Conservation (phyloP, 331 rosid genomes). For the Rosa hybrid region DNA sequence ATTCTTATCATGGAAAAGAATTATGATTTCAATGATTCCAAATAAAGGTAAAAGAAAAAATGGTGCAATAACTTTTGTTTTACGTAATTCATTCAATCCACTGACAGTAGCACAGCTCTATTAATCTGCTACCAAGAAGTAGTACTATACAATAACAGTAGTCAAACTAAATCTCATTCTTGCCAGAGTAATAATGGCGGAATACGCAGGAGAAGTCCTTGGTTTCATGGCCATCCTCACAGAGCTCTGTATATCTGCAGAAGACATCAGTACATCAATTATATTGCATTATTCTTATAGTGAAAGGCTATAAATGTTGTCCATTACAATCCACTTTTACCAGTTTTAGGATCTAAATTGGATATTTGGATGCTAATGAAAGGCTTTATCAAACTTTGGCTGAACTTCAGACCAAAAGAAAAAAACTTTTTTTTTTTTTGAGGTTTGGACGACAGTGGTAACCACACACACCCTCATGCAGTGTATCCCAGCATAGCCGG, state of each 20-base stretch:
- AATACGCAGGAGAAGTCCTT: constrained; percentile 80
- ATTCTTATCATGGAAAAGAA: not conserved
- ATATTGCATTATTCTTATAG: not conserved
- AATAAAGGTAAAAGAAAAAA: not conserved
- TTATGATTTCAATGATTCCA: not conserved
- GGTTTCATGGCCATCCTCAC: constrained; percentile 56
- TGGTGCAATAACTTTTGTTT: not conserved
- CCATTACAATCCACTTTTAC: not conserved
- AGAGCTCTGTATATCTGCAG: constrained; percentile 61
- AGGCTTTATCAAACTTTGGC: not conserved
- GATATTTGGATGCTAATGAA: not conserved
- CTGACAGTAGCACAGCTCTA: not conserved
- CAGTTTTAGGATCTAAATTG: not conserved
- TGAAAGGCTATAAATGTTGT: not conserved
- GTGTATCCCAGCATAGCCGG: too few relatives aligned
- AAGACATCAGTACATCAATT: constrained; percentile 19
- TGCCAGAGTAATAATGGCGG: constrained; percentile 73
- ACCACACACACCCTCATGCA: too few relatives aligned
- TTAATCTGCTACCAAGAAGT: not conserved
- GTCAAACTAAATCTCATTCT: constrained; percentile 41
- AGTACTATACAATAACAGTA: not conserved
- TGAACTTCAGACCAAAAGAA: not conserved
- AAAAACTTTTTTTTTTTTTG: too few relatives aligned
- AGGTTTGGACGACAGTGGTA: too few relatives aligned
- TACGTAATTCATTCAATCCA: not conserved